Percentiles rank a stretch among this genome's conserved stretches.
These are phyloP conservation scores for Scedosporium dehoogii DNA, from an alignment of 2,329 filamentous ascomycete species.

Conservation along the genomic window DNA sequence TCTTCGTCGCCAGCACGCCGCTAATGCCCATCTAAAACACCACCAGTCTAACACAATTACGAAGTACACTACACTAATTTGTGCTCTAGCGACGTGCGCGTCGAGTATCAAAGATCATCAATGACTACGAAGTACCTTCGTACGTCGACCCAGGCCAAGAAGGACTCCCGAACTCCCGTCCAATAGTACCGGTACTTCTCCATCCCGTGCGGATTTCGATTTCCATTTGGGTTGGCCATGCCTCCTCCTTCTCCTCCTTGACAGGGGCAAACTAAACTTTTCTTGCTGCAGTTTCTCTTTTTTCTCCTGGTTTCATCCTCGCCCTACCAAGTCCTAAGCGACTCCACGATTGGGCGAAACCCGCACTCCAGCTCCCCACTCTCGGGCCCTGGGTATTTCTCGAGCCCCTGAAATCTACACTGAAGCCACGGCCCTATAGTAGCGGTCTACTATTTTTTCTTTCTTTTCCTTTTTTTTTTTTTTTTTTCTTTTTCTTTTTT, in stretches of 20 bases:
- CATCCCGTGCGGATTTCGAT: background rate
- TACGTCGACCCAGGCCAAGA: background rate
- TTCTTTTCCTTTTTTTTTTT: background rate
- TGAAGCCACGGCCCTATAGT: background rate
- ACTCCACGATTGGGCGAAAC: background rate
- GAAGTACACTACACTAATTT: too few relatives aligned
- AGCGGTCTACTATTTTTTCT: background rate
- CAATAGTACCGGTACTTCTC: background rate
- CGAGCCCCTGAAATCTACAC: background rate
- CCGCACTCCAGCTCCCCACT: background rate
- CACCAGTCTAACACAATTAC: too few relatives aligned
- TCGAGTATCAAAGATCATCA: too few relatives aligned
- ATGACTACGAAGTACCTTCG: too few relatives aligned
- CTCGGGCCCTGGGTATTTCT: background rate
- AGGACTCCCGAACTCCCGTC: background rate
- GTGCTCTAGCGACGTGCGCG: too few relatives aligned
- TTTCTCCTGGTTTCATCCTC: background rate
- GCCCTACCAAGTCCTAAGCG: background rate
- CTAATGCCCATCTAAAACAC: too few relatives aligned
- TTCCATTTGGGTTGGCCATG: background rate
- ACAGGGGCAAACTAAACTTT: background rate
- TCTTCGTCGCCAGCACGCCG: background rate
- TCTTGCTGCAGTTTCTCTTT: background rate
- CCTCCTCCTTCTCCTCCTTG: background rate
- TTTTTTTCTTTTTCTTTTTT: background rate